phyloP scores from a whole-genome alignment of 257 asterid genomes.

The Paulownia fortunei region DNA sequence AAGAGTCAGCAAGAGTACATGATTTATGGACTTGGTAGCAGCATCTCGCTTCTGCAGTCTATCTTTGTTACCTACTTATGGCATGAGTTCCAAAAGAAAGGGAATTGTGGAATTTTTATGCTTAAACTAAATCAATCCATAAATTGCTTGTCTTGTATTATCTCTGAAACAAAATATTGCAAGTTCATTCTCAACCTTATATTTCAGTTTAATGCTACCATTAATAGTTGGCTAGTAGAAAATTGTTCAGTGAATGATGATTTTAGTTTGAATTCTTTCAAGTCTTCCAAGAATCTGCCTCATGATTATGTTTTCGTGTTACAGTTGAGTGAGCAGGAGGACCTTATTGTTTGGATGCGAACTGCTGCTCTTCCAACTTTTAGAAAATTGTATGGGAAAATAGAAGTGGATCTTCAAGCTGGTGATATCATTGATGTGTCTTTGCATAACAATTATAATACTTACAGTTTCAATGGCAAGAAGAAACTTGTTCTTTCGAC shows the following conservation, averaged over 20 bases:
- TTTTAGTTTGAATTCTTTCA: neutral
- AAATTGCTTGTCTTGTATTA: neutral
- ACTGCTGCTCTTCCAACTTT: conserved; percentile 83
- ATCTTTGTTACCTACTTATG: neutral
- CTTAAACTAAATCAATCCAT: neutral
- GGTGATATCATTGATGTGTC: conserved; percentile 57
- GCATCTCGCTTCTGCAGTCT: neutral
- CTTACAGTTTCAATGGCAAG: conserved; percentile 74
- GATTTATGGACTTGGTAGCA: neutral
- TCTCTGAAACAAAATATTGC: neutral
- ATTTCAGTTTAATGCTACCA: neutral
- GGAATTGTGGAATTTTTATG: neutral
- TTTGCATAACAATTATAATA: conserved; percentile 57
- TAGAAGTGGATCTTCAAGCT: conserved; percentile 54
- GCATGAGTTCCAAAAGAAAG: neutral
- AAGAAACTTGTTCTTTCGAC: conserved; percentile 81
- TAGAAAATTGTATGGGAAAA: conserved; percentile 67
- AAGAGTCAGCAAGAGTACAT: neutral
- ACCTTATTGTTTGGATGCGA: conserved; percentile 81
- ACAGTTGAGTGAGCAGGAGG: conserved; percentile 71
- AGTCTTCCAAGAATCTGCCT: neutral
- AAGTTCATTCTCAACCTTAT: neutral
- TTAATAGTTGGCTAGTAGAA: neutral
- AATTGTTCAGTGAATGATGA: neutral
- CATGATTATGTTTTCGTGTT: conserved; percentile 19